Conservation (phyloP, 2,329 filamentous ascomycete genomes). For the Grosmannia huntii region DNA sequence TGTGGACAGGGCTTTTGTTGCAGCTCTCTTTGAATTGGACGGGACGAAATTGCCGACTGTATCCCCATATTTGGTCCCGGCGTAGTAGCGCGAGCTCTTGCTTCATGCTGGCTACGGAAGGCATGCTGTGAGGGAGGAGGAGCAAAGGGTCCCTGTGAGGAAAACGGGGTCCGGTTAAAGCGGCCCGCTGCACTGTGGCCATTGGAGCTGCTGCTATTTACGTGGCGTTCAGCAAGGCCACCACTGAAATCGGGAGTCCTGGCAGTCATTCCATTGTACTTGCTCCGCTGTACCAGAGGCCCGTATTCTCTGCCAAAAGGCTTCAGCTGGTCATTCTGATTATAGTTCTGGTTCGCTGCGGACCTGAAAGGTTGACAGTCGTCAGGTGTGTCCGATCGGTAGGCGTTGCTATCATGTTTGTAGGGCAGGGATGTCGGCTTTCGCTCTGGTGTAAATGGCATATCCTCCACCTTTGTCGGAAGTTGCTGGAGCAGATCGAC, state of each 20-base stretch:
- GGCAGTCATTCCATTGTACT: not conserved
- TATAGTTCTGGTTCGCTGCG: not conserved
- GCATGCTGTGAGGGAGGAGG: not conserved
- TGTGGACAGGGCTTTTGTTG: not conserved
- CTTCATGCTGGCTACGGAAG: not conserved
- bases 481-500: constrained; percentile 3
- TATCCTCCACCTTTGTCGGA: constrained; percentile 7
- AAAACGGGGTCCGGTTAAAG: not conserved
- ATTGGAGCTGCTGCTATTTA: not conserved
- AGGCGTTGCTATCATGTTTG: not conserved
- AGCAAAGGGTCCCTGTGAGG: not conserved
- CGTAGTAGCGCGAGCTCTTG: not conserved
- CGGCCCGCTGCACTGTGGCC: not conserved
- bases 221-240: not conserved
- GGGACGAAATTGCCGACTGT: not conserved
- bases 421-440: not conserved
- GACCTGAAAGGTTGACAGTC: not conserved
- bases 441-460: constrained; percentile 8
- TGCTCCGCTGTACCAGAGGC: not conserved
- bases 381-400: not conserved
- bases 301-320: not conserved
- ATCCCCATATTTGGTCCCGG: not conserved
- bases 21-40: not conserved
- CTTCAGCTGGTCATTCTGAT: not conserved
- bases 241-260: not conserved